A percentile compares a stretch with the other conserved stretches of the same genome.
phyloP scores from a whole-genome alignment of 2,329 filamentous ascomycete genomes.

The Blastomyces silverae region DNA sequence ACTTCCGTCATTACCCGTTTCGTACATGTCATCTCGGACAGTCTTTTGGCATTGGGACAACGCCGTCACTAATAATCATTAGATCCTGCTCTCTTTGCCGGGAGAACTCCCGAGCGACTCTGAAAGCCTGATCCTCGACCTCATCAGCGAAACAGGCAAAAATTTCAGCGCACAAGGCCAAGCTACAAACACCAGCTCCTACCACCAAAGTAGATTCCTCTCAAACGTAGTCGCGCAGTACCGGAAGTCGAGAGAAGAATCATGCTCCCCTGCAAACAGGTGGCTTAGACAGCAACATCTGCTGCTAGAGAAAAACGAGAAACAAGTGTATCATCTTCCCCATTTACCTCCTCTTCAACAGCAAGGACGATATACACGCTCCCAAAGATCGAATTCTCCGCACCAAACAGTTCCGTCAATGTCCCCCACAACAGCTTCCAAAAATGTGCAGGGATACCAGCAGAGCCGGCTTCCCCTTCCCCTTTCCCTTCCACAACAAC shows the following conservation, averaged over 20 bases:
- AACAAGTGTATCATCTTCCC: neutral
- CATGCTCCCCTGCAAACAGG: slow-evolving; percentile 3
- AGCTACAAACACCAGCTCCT: slow-evolving; percentile 22
- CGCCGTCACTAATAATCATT: neutral
- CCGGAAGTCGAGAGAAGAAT: slow-evolving; percentile 19
- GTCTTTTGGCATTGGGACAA: neutral
- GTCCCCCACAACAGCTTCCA: neutral
- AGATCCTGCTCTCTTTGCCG: slow-evolving; percentile 23
- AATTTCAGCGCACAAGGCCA: slow-evolving; percentile 20
- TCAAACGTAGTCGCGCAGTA: slow-evolving; percentile 23
- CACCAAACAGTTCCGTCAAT: neutral
- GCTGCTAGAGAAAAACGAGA: neutral
- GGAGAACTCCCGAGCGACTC: slow-evolving; percentile 19
- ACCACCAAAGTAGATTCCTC: slow-evolving; percentile 22
- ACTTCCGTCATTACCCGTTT: neutral
- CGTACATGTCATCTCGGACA: neutral
- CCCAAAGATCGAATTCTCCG: neutral
- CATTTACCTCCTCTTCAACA: neutral
- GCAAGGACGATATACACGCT: neutral
- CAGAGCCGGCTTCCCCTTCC: neutral
- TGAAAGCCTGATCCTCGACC: slow-evolving; percentile 19
- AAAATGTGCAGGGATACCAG: neutral
- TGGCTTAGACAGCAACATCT: slow-evolving; percentile 17
- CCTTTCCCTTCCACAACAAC: neutral
- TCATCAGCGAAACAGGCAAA: slow-evolving; percentile 20